Base-by-base conservation (phyloP, 2,329 filamentous ascomycete species). In the Alternaria postmessia region DNA sequence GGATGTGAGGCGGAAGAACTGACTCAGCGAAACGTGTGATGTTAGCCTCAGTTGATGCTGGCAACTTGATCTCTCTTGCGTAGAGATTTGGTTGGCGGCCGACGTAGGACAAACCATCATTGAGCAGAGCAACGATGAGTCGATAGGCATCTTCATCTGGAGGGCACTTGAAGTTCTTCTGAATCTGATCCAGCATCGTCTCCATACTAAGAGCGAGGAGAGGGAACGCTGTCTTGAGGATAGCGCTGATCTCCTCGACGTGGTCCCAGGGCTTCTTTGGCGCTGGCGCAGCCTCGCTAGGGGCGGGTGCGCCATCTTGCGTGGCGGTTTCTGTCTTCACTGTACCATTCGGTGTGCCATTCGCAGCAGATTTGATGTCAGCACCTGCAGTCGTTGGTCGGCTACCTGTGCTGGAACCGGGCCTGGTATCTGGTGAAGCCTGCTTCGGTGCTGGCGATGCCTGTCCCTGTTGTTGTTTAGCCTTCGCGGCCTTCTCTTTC, bases 111-210 rank as follows among this genome's bases (percentile, higher is more conserved):
- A 99, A 81, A 0, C 93, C 95, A 78, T 99, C 95, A 76, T 99
- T 99, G 22, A 99, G 87, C 11, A 99, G 83, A 3, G 95, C 96
- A n/a, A 98, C 94, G 67, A 99, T 99, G 16, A 99, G 85, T 51
- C 95, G 88, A 79, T 98, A 98, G 2, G 95, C 96, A 81, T 99
- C 95, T 78, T 99, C 95, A 72, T 99, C 95, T 0, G 94, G 94
- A 14, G 94, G 94, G 72, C 95, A 98, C 81, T 99, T 99, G 87
- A 99, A 99, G 80, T 98, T 91, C 84, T 98, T 98, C 78, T 95
- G 91, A 60, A 99, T 97, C 80, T 98, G 94, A 75, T 99, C 95
- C 30, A 98, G 94, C 93, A 98, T 99, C 0, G 94, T 97, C 81
- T 99, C 95, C 95, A 99, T 98, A 0, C 94, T 97, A 43, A 98